Base-by-base conservation (phyloP, 1,284 basidiomycete genomes). In the Malassezia furfur region DNA sequence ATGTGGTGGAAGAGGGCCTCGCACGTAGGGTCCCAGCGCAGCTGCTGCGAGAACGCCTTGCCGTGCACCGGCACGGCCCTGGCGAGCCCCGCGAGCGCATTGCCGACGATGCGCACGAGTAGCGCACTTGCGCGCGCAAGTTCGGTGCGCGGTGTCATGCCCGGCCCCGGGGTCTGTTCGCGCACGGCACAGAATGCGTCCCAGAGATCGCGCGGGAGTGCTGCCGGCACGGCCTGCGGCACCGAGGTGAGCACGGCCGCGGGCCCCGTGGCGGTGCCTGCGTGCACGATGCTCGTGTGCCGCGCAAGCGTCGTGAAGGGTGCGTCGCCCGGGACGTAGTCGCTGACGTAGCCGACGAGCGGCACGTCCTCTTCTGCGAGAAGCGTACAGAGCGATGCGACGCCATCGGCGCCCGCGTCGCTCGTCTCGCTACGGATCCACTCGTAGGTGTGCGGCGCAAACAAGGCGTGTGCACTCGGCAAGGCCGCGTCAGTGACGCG, bases 1-100 rank as follows among this genome's bases (percentile, higher is more conserved):
- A 57, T 19, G 2, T 6, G n/a, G 12, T 8, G 17, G 8, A 57
- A 47, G 11, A 57, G 19, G 5, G 30, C 30, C 30, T 48, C 35
- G 14, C 35, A 40, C 15, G 50, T 35, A 17, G 21, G n/a, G n/a
- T 57, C 55, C 55, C 55, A 57, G 11, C 55, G 38, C 38, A 57
- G 37, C 19, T 34, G 45, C 46, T 52, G 50, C 15, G 50, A 38
- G 7, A 57, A 52, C 1, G 39, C 25, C 47, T 57, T 57, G 37
- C 50, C 40, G 14, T 37, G 44, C 28, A 57, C 31, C 19, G 55
- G 50, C 38, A 57, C 55, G 10, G 55, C 50, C 21, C 50, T 36
- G 15, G 34, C 36, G 5, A 15, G 8, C 9, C 55, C 55, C 0
- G 34, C 21, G 11, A 57, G 38, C 12, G 55, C 55, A 28, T 57